phyloP scores from a whole-genome alignment of 1,284 basidiomycete species.

The Cutaneotrichosporon arboriforme region DNA sequence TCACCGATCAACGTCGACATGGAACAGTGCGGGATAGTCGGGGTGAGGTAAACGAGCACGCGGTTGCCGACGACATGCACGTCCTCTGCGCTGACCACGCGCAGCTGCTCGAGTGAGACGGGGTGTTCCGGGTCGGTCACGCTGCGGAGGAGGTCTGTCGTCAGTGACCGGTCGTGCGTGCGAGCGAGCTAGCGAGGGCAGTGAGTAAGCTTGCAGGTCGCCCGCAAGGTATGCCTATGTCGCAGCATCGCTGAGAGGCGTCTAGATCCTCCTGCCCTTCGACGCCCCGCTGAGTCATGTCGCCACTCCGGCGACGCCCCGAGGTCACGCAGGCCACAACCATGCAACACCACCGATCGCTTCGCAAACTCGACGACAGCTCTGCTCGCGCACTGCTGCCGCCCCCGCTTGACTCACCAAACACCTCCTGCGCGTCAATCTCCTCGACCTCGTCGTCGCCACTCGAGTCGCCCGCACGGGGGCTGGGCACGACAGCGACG shows the following conservation, averaged over 20 bases:
- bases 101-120: slow-evolving; percentile 87
- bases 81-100: slow-evolving; percentile 87
- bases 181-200: slow-evolving; percentile 29
- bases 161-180: slow-evolving; percentile 41
- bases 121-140: slow-evolving; percentile 98
- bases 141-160: slow-evolving; percentile 78
- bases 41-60: slow-evolving; percentile 84
- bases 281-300: too few relatives aligned
- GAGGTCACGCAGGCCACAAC: too few relatives aligned
- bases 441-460: slow-evolving; percentile 52
- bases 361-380: neutral
- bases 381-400: too few relatives aligned
- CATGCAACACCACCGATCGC: neutral
- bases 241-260: too few relatives aligned
- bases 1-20: slow-evolving; percentile 95
- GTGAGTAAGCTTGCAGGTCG: too few relatives aligned
- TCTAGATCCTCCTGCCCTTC: too few relatives aligned
- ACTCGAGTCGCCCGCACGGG: neutral
- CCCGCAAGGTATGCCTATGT: too few relatives aligned
- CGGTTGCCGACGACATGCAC: slow-evolving; percentile 68
- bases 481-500: too few relatives aligned
- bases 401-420: slow-evolving; percentile 52
- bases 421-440: slow-evolving; percentile 56
- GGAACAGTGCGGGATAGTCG: slow-evolving; percentile 95
- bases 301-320: too few relatives aligned